Evolutionary conservation across 1,284 basidiomycete species (phyloP), one percentile per base, ranked within the genome.

Genomic region (Tilletia walkeri): DNA sequence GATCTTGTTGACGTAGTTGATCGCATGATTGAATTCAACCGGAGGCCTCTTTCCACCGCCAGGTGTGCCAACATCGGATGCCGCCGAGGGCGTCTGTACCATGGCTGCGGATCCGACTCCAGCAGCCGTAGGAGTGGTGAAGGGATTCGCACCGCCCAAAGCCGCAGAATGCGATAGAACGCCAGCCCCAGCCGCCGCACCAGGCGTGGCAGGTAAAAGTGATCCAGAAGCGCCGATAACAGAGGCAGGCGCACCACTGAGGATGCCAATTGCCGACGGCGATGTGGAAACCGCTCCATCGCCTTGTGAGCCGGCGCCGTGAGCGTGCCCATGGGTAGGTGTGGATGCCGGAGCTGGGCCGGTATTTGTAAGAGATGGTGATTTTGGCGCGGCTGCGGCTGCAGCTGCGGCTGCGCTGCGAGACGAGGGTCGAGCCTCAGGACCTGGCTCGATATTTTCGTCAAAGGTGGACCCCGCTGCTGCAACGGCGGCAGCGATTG

Each of bases 1-100:
- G 87, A 99, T 99, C 87, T 95, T 95, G 88, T 98, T 98, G 78
- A 99, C 90, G 84, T 95, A 99, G 79, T 93, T 91, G 78, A 99
- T 98, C 30, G 96, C 96, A 82, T 95, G 94, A 84, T 97, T 94
- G 87, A 99, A 98, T 84, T 98, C 94, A 74, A 88, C 84, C 41
- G 86, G 85, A n/a, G 85, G 86, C 1, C 84, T 77, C 67, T 77
- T 76, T 54, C 70, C 72, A 45, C 75, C 77, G 6, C 65, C 65
- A 7, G 39, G 68, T 5, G 36, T 47, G 12, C 45, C 47, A 39
- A 59, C 18, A 24, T 47, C 65, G 18, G 66, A 41, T 49, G 36
- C 61, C n/a, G 24, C 67, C 3, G 59, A 63, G 36, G 59, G 59
- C 3, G 59, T 63, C 34, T 63, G 47, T 12, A 47, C 65, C 65